Percentiles rank a stretch among this genome's conserved stretches.
phyloP scores from a whole-genome alignment of 306 rosid species.

The Delonix regia region DNA sequence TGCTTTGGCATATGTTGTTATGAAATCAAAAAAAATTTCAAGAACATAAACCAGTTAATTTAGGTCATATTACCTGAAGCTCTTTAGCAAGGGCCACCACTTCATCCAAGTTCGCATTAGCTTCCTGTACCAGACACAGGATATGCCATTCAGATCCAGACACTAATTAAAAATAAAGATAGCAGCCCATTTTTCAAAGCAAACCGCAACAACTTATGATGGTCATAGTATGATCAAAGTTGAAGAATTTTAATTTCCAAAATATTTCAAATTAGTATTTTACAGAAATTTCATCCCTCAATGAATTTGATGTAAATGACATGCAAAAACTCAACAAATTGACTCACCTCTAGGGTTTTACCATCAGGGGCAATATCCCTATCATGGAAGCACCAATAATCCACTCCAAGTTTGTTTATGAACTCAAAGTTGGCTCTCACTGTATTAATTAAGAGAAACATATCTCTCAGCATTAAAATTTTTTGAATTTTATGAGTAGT shows the following conservation, averaged over 20 bases:
- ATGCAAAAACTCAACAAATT: not conserved
- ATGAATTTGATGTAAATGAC: too few relatives aligned
- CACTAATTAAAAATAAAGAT: not conserved
- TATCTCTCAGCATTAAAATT: not conserved
- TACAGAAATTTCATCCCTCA: not conserved
- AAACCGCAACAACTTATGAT: conserved; percentile 18
- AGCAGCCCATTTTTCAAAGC: conserved; percentile 17
- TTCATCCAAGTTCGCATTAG: conserved; percentile 86
- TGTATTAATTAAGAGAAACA: conserved; percentile 36
- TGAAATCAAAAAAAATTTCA: too few relatives aligned
- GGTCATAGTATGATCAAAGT: not conserved
- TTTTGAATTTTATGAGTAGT: conserved; percentile 7
- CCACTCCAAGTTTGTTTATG: conserved; percentile 83
- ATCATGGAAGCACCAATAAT: conserved; percentile 90
- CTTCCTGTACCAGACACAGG: conserved; percentile 54
- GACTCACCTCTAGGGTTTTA: conserved; percentile 62
- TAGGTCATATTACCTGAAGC: not conserved
- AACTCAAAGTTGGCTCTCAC: conserved; percentile 93
- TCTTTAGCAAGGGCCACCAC: conserved; percentile 75
- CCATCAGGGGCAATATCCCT: conserved; percentile 90
- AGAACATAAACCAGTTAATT: not conserved
- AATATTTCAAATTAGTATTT: conserved; percentile 14
- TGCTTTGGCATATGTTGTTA: too few relatives aligned
- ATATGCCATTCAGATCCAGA: conserved; percentile 15
- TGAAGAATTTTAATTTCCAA: conserved; percentile 15